Conservation (phyloP, 1,284 basidiomycete species). For the Mycena sp. region DNA sequence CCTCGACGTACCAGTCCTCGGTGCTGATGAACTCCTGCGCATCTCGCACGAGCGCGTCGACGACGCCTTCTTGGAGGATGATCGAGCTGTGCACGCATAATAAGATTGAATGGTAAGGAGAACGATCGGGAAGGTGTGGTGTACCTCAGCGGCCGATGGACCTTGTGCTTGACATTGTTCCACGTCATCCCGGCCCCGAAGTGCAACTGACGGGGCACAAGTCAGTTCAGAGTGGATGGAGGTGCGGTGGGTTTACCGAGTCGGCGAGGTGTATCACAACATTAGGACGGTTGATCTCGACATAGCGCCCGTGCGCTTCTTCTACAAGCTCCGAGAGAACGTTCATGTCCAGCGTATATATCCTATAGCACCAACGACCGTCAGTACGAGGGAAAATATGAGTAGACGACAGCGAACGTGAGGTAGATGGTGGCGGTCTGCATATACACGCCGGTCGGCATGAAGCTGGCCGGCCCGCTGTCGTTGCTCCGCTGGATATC, state of each 20-base stretch:
- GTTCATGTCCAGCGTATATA: slow-evolving; percentile 41
- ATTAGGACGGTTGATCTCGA: slow-evolving; percentile 53
- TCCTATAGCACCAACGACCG: neutral
- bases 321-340: slow-evolving; percentile 56
- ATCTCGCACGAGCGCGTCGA: slow-evolving; percentile 58
- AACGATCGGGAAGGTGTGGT: neutral
- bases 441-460: neutral
- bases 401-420: slow-evolving; percentile 21
- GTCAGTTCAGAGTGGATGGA: neutral
- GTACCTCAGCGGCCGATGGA: slow-evolving; percentile 51
- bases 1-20: slow-evolving; percentile 61
- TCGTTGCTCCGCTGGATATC: slow-evolving; percentile 49
- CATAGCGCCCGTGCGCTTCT: slow-evolving; percentile 52
- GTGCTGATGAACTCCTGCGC: slow-evolving; percentile 58
- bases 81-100: slow-evolving; percentile 56
- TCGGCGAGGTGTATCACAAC: slow-evolving; percentile 55
- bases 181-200: slow-evolving; percentile 49
- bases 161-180: slow-evolving; percentile 57
- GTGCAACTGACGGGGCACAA: slow-evolving; percentile 33
- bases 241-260: slow-evolving; percentile 38
- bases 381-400: neutral
- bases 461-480: neutral
- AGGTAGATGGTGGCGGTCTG: slow-evolving; percentile 18
- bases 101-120: neutral
- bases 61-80: slow-evolving; percentile 55